These are phyloP conservation scores for Zancudomyces culisetae DNA, from an alignment of 371 early-diverging fungal species.

Conservation along the genomic window DNA sequence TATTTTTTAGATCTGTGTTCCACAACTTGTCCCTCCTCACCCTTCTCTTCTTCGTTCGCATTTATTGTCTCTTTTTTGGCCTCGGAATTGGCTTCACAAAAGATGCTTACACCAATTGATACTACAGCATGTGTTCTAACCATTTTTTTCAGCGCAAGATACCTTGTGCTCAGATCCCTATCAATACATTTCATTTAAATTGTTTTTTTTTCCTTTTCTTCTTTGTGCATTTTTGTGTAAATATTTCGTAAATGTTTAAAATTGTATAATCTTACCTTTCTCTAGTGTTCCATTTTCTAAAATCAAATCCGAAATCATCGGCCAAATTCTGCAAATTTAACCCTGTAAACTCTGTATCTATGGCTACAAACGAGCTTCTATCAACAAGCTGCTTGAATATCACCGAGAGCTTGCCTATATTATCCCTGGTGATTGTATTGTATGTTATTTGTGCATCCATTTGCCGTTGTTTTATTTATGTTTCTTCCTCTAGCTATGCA, in stretches of 20 bases:
- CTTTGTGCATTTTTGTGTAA: too few species aligned
- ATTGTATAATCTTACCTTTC: slow-evolving; percentile 1
- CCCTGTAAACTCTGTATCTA: slow-evolving; percentile 83
- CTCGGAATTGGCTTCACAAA: too few species aligned
- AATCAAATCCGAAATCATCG: slow-evolving; percentile 11
- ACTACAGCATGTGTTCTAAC: slow-evolving; percentile 53
- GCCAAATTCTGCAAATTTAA: slow-evolving; percentile 28
- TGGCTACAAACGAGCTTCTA: slow-evolving; percentile 34
- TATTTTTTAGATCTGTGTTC: slow-evolving; percentile 5
- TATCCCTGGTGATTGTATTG: slow-evolving; percentile 19
- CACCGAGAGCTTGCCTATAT: slow-evolving; percentile 11
- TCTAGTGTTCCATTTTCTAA: slow-evolving; percentile 14
- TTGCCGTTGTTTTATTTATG: not conserved
- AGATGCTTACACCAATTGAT: slow-evolving; percentile 57
- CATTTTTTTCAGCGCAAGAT: slow-evolving; percentile 38
- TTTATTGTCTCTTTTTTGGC: too few species aligned
- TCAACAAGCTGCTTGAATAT: slow-evolving; percentile 10
- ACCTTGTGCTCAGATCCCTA: slow-evolving; percentile 48
- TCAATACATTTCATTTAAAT: not conserved
- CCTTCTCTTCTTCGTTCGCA: not conserved
- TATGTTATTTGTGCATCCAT: slow-evolving; percentile 9
- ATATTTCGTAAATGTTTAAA: too few species aligned
- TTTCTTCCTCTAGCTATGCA: too few species aligned
- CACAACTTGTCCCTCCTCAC: slow-evolving; percentile 6
- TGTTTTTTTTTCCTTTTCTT: too few species aligned